Base-by-base conservation (phyloP, 176 grass and related monocot species). In the Musa schizocarpa region DNA sequence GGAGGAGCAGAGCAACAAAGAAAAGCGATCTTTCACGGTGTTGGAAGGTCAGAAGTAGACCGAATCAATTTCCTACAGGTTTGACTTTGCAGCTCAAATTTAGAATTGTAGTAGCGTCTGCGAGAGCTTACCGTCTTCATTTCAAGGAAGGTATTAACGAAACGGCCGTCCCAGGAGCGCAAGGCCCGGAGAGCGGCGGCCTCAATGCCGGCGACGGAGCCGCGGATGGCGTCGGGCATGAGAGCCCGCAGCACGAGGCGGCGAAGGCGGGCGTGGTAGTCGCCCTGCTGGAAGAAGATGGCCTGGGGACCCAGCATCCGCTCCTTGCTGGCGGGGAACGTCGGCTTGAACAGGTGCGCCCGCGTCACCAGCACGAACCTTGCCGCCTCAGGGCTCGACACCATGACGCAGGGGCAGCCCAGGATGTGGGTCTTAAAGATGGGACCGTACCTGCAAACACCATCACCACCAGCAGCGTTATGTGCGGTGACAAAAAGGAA, bases 341-440 rank as follows among this genome's bases (percentile, higher is more conserved):
- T 95, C 43, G 96, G 96, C 77, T 95, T 99, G 88, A 99, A 99
- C 48, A 94, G 96, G 79, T 95, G 96, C 24, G 96, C 91, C 83
- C 81, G 89, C 8, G 86, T 99, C 13, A 95, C 91, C 8, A 99
- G 88, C 77, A 99, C 96, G 74, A 99, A 99, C 62, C 82, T 79
- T 62, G 96, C 96, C 48, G 96, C 96, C 84, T 99, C 96, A 3
- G 96, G 91, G 81, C 91, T 95, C 20, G 96, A 95, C 84, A 99
- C 86, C 96, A 99, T 99, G 16, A 99, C 85, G 70, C 96, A 99
- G 62, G 91, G 91, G 86, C 96, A 99, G 0, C 96, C 96, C 17
- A 99, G 81, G 73, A 99, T 95, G 79, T 95, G 81, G 43, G 96
- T 99, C 91, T 99, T 99, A 83, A 99, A 99, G 54, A 99, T 78